phyloP scores from a whole-genome alignment of 495 filamentous ascomycete genomes.

The Penicillium samsonianum region DNA sequence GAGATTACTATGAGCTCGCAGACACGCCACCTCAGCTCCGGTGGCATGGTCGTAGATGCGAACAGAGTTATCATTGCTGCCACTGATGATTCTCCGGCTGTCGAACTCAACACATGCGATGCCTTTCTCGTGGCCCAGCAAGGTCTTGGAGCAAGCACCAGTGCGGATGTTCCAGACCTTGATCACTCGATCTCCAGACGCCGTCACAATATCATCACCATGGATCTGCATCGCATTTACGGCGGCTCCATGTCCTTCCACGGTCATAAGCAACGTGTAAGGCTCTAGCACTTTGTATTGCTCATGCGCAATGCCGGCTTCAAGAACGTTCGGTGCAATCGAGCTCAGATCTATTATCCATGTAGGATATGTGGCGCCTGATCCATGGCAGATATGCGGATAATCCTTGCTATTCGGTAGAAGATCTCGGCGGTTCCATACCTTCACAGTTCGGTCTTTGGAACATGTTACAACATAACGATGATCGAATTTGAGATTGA shows the following conservation, averaged over 20 bases:
- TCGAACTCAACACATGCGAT: slow-evolving; percentile 98
- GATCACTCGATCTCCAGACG: slow-evolving; percentile 87
- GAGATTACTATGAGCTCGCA: slow-evolving; percentile 76
- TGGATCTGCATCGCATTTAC: slow-evolving; percentile 96
- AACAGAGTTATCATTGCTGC: slow-evolving; percentile 92
- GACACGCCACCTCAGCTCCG: slow-evolving; percentile 82
- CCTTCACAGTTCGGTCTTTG: slow-evolving; percentile 93
- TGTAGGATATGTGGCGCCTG: slow-evolving; percentile 49
- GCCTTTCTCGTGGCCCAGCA: slow-evolving; percentile 87
- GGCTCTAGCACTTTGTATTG: slow-evolving; percentile 47
- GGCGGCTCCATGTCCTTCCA: slow-evolving; percentile 83
- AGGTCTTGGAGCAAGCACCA: slow-evolving; percentile 70
- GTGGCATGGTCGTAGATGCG: slow-evolving; percentile 88
- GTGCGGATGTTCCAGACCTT: slow-evolving; percentile 91
- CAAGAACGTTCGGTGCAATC: slow-evolving; percentile 47
- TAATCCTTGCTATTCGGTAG: slow-evolving; percentile 69
- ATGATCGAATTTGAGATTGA: slow-evolving; percentile 94
- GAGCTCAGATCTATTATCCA: slow-evolving; percentile 56
- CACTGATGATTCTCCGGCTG: slow-evolving; percentile 92
- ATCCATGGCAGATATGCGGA: slow-evolving; percentile 42
- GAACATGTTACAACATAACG: slow-evolving; percentile 93
- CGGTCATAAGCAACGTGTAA: slow-evolving; percentile 74
- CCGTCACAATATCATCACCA: slow-evolving; percentile 84
- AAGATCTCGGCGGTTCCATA: slow-evolving; percentile 82
- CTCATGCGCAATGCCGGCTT: slow-evolving; percentile 42